Base-by-base conservation (phyloP, 2,329 filamentous ascomycete genomes). In the Nemania sp. region DNA sequence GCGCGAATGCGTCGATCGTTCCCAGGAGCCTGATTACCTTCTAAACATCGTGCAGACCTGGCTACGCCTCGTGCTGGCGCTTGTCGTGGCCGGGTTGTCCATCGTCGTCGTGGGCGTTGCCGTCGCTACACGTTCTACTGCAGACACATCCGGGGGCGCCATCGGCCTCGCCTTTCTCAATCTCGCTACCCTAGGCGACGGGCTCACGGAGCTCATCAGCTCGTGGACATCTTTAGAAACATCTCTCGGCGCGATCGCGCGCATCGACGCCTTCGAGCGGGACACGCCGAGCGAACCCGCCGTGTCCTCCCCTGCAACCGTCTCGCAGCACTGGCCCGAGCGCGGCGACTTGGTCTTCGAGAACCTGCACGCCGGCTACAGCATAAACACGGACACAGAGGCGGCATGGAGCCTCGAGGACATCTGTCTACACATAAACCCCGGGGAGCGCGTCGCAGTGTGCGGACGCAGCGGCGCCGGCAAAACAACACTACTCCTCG, bases 11-110 rank as follows among this genome's bases (percentile, higher is more conserved):
- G 63, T 79, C 14, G 74, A 82, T 44, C 66, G 69, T 3, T 77
- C 79, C 0, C 80, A 83, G 53, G 73, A 76, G 43, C 80, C 80
- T 1, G 77, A 75, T 28, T 83, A 82, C 57, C 71, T 81, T 3
- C 71, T 82, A 26, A 77, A 73, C 43, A 73, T 75, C 14, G 75
- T 81, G 7, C 80, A 83, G 51, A 68, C 77, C 33, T 83, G 80
- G 80, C 70, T 82, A 2, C 75, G 71, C 0, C 65, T 83, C 1
- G 78, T 80, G 0, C 54, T 83, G 5, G 75, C 82, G 48, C 63
- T 83, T 26, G 68, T 81, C 1, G 77, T 81, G 2, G 78, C 79
- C 0, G 72, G 66, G 2, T 68, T 83, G 23, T 76, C 77, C 0
- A 68, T 79, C 33, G 56, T 75, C 3, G 61, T 79, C 8, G 72